Evolutionary conservation across 805 yeast species (phyloP), one percentile per base, ranked within the genome.

Genomic region (Lipomyces japonicus): DNA sequence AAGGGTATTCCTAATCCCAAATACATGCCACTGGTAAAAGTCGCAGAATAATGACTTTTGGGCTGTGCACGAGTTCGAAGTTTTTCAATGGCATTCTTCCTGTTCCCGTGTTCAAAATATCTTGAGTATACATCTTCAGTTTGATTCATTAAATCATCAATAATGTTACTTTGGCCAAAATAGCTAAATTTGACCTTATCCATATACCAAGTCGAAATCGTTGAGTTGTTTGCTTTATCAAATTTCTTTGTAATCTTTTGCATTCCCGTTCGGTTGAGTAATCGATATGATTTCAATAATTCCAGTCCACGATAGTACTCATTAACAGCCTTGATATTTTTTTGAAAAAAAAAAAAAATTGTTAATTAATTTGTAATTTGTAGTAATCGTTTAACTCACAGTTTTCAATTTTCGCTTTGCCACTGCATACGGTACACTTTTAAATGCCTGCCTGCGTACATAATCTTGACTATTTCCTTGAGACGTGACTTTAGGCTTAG

Each of bases 161-260:
- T 63, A 5, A 78, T 74, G 49, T 80, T 86, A 55, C 86, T 80
- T 4, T 80, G 73, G 26, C 77, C 74, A 63, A 85, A 82, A 59
- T 80, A 74, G n/a, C 81, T 66, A 2, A 63, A 58, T 53, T 81
- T 80, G 4, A 86, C 75, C 46, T 76, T 78, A 19, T 72, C 73
- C 80, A 82, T 74, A 62, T 80, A 87, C 2, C 64, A 54, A 0
- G 69, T 65, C 10, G 79, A 71, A 3, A 75, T 58, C 1, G 70
- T 59, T 7, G 78, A 70, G 10, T 71, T 64, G 2, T 82, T 74
- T 3, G 82, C 74, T 62, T 93, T 93, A 68, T 93, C 98, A 64
- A 80, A 90, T 66, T 93, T 93, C 64, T 93, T 93, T 51, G 88
- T 74, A 61, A 93, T 81, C 62, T 93, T 93, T 45, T 96, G 77